Base-by-base conservation (phyloP, 176 grass and related monocot species). In the Lolium rigidum region DNA sequence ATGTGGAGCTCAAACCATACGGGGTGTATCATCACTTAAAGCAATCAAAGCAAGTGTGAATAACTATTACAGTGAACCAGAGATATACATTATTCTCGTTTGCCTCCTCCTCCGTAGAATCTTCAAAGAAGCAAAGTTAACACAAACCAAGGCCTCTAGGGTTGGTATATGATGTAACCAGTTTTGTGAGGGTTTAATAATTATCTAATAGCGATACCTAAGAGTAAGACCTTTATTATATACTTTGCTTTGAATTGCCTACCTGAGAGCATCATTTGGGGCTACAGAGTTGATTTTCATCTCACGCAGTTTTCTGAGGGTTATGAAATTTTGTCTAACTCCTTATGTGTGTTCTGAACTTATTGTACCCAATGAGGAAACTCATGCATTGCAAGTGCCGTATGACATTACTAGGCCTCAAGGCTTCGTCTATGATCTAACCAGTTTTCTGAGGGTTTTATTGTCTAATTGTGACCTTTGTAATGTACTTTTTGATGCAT, bases 351-450 rank as follows among this genome's bases (percentile, higher is more conserved):
- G 11, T 85, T 67, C 57, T 16, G 14, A 50, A 10, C 14, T 76
- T 81, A 18, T 12, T 67, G 37, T 84, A 24, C 22, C 68, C 17
- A 20, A 69, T 50, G 77, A 81, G 49, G 59, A 84, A 84, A 64
- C 16, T 59, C 18, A 74, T 80, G 48, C 52, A 56, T 38, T 66
- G 57, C 87, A 80, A 80, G 57, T 80, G 76, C 21, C 48, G 13
- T 85, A 89, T 75, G 76, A 77, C 72, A 71, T 60, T 57, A 12
- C 48, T 76, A 82, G 16, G 39, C 66, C 61, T 59, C 37, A 38
- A 58, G 3, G 38, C 24, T 76, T 28, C 2, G 1, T 62, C 49
- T 74, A 80, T 73, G 81, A 80, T 79, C 60, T 64, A 43, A 38
- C 16, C 35, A 28, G 6, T 67, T 54, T 82, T 72, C 43, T 64